Evolutionary conservation across 345 rosid species (phyloP).

Genomic region (Salix koriyanagi): DNA sequence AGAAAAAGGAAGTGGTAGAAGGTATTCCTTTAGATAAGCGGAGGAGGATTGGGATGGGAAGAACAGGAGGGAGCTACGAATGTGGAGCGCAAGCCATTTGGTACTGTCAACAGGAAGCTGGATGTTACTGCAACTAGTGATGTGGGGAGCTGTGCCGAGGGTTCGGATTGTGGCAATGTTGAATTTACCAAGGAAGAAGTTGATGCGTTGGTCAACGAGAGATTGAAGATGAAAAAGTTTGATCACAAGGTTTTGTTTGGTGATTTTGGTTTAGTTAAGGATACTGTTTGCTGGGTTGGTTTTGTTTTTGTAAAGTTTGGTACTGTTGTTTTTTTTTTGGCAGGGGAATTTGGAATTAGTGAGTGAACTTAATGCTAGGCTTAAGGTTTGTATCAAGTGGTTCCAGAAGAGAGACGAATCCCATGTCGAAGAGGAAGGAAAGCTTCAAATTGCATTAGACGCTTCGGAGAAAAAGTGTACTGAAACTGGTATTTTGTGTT

Average conservation of each 20-base stretch:
- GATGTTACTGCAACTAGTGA: slow-evolving; percentile 47
- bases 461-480: slow-evolving; percentile 47
- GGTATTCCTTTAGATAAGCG: slow-evolving; percentile 67
- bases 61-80: slow-evolving; percentile 33
- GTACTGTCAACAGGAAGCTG: slow-evolving; percentile 42
- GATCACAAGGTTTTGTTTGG: slow-evolving; percentile 65
- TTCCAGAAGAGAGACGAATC: slow-evolving; percentile 56
- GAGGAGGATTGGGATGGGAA: slow-evolving; percentile 44
- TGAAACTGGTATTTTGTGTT: slow-evolving; percentile 45
- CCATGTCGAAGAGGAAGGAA: slow-evolving; percentile 52
- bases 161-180: slow-evolving; percentile 33
- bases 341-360: slow-evolving; percentile 65
- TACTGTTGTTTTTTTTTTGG: background rate
- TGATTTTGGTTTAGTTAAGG: background rate
- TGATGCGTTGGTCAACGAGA: slow-evolving; percentile 65
- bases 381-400: slow-evolving; percentile 78
- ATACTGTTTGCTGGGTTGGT: background rate
- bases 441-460: slow-evolving; percentile 51
- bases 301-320: background rate
- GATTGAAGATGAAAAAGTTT: slow-evolving; percentile 58
- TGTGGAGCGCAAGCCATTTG: slow-evolving; percentile 48
- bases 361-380: slow-evolving; percentile 54
- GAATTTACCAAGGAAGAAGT: slow-evolving; percentile 79
- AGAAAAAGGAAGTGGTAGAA: slow-evolving; percentile 53
- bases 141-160: slow-evolving; percentile 33